Evolutionary conservation across 192 early-diverging fungal species (phyloP), one percentile per base, ranked within the genome.

Genomic region (Coemansia sp.): DNA sequence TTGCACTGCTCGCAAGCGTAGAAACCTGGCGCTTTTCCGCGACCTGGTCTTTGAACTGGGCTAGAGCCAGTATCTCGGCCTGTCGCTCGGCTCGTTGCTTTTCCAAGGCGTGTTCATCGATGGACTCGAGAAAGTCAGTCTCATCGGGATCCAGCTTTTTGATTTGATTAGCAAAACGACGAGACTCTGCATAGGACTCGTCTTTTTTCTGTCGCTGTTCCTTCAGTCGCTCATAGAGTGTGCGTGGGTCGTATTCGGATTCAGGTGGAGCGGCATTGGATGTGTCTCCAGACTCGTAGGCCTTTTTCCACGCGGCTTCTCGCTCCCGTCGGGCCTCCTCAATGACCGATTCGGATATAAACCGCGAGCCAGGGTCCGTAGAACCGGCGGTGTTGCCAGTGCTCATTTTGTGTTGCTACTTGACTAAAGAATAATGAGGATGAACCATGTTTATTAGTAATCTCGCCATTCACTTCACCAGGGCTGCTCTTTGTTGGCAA

Each of bases 171-270:
- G 72, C 76, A 52, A 70, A 70, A 12, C 69, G 71, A 3, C 69
- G 73, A 4, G 79, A 81, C 66, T 91, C 90, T 25, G 76, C 73
- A 63, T 86, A 83, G 7, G 85, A 79, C 31, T 90, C 90, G 34
- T 82, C 81, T 53, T 91, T 91, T 35, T 78, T 72, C 26, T 71
- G 72, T 47, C 83, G 85, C 65, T 91, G 88, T 64, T 90, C 90
- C 64, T 90, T 88, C 14, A 91, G 70, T n/a, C 85, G 85, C 66
- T 91, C 90, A 60, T 85, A 91, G 14, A 91, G 82, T 11, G 90
- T 91, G 8, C 90, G 86, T 26, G 90, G 87, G 58, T 91, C 90
- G 64, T 90, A 90, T 1, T 77, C 69, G 6, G 55, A 11, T 18
- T 68, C 64, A 10, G 37, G 14, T 12, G 63, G 65, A n/a, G 42